Percentiles rank a stretch among this genome's conserved stretches.
These are phyloP conservation scores for Candida ficus DNA, from an alignment of 805 yeast genomes.

Conservation along the genomic window DNA sequence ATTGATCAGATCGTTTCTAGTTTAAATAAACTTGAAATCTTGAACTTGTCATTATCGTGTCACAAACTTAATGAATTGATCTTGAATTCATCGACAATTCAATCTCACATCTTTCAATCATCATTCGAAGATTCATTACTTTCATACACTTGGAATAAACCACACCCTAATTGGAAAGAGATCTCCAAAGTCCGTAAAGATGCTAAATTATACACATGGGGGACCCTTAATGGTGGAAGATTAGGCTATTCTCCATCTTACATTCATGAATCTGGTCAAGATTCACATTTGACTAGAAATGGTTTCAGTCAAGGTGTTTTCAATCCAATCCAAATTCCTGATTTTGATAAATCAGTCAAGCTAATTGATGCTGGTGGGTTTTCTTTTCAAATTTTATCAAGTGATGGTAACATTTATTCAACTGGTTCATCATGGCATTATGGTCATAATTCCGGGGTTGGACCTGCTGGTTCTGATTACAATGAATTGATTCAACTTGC, in stretches of 20 bases:
- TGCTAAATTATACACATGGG: conserved; percentile 49
- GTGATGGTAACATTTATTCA: conserved; percentile 48
- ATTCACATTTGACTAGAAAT: conserved; percentile 21
- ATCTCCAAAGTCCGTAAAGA: conserved; percentile 36
- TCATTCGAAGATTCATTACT: conserved; percentile 41
- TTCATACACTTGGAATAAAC: conserved; percentile 34
- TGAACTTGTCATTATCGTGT: conserved; percentile 34
- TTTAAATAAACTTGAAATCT: conserved; percentile 23
- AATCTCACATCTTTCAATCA: conserved; percentile 39
- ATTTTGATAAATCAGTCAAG: conserved; percentile 32
- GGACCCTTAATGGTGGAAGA: conserved; percentile 37
- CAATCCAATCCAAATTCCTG: conserved; percentile 34
- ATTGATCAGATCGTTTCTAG: neutral
- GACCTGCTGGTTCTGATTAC: conserved; percentile 34
- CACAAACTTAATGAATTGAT: conserved; percentile 31
- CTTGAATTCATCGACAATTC: conserved; percentile 35
- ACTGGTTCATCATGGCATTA: conserved; percentile 45
- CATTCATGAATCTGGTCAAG: conserved; percentile 4
- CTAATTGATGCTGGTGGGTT: conserved; percentile 63
- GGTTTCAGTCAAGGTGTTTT: conserved; percentile 28
- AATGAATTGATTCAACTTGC: conserved; percentile 15
- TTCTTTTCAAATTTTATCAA: conserved; percentile 52
- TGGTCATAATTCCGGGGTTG: conserved; percentile 34
- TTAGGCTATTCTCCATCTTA: conserved; percentile 37
- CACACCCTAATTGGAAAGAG: conserved; percentile 38